These are phyloP conservation scores for Phytophthora tubulina DNA, from an alignment of 352 stramenopile species.

Conservation along the genomic window DNA sequence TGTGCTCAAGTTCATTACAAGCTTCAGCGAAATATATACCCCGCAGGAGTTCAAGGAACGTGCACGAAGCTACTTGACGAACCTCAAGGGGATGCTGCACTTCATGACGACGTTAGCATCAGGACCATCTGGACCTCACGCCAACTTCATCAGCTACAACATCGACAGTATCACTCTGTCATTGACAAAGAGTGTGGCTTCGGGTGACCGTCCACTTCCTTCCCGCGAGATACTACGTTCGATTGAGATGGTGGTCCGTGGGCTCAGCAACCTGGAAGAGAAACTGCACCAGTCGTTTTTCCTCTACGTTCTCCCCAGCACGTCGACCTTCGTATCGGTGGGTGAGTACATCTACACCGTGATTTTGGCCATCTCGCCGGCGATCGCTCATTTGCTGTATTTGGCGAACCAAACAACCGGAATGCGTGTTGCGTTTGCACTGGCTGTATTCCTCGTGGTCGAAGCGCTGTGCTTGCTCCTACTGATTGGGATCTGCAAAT, in stretches of 20 bases:
- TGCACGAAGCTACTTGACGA: conserved; percentile 55
- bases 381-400: conserved; percentile 69
- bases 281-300: conserved; percentile 92
- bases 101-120: conserved; percentile 82
- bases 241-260: conserved; percentile 75
- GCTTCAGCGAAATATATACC: conserved; percentile 22
- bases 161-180: conserved; percentile 86
- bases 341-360: conserved; percentile 90
- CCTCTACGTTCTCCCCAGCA: conserved; percentile 83
- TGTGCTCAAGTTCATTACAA: neutral
- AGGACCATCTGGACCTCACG: conserved; percentile 72
- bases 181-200: conserved; percentile 29
- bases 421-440: conserved; percentile 70
- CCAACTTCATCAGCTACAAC: conserved; percentile 88
- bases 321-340: conserved; percentile 84
- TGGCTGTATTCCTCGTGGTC: conserved; percentile 49
- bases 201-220: conserved; percentile 33
- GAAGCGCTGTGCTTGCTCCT: conserved; percentile 42
- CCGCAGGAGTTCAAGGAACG: conserved; percentile 32
- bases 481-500: conserved; percentile 22
- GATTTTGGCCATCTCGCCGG: conserved; percentile 71
- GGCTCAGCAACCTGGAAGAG: conserved; percentile 89
- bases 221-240: conserved; percentile 57
- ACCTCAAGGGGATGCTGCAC: conserved; percentile 75
- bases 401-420: conserved; percentile 60